Evolutionary conservation across 768 basidiomycete genomes (phyloP).

Genomic region (Fomitopsis pulvina): DNA sequence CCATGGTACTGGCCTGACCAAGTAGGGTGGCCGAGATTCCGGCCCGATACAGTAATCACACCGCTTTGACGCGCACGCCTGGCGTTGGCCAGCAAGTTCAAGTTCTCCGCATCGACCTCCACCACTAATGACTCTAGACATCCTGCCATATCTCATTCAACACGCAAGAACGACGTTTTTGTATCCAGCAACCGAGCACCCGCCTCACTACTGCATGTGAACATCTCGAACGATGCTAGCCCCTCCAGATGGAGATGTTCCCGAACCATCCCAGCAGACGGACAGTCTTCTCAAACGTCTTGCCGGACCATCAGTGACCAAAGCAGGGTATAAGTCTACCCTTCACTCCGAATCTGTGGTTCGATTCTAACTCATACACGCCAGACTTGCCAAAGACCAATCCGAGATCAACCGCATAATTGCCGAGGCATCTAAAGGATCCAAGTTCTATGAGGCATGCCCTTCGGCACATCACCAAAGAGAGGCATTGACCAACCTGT

Average conservation of each 20-base stretch:
- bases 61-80: no score
- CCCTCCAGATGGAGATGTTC: not conserved
- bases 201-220: not conserved
- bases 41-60: no score
- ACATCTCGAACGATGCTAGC: not conserved
- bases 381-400: slow-evolving; percentile 67
- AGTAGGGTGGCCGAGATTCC: no score
- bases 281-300: slow-evolving; percentile 71
- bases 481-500: not conserved
- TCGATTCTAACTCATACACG: not conserved
- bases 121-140: no score
- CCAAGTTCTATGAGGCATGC: slow-evolving; percentile 81
- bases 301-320: slow-evolving; percentile 83
- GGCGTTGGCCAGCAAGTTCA: no score
- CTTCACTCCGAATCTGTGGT: not conserved
- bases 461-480: no score
- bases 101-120: no score
- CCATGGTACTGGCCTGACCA: no score
- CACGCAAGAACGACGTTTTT: no score
- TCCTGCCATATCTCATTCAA: no score
- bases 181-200: no score
- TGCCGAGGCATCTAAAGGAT: slow-evolving; percentile 87
- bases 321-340: slow-evolving; percentile 63
- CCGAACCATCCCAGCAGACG: slow-evolving; percentile 25
- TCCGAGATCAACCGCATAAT: slow-evolving; percentile 84